Evolutionary conservation across 1,284 basidiomycete species (phyloP), one percentile per base, ranked within the genome.

Genomic region (Melampsora abietis-canadensis): DNA sequence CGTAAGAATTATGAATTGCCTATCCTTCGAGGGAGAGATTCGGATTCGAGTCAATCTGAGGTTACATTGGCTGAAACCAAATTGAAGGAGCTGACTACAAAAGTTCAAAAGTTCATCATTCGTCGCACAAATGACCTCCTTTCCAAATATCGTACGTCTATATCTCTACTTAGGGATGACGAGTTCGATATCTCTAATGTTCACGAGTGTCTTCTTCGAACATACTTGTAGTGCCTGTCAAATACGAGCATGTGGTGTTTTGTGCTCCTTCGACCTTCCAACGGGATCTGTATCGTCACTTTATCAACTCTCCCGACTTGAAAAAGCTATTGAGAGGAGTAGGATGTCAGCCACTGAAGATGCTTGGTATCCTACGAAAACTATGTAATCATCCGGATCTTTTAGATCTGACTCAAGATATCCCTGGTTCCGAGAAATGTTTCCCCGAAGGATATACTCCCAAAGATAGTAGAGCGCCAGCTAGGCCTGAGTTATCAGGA

Each of bases 191-290:
- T 34, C 64, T 59, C 17, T n/a, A 21, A 48, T 19, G 68, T 27
- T 46, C 40, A 47, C 8, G 21, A 63, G 37, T n/a, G 24, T 48
- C 31, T 12, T 59, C 19, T 61, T 57, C 12, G 37, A 12, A 40
- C 12, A 40, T 12, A 40, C 37, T 51, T 21, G 8, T 78, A 96
- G 94, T 99, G 59, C 95, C 95, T 3, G 92, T 98, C 84, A 99
- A 99, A 82, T 97, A 98, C 84, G 95, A 98, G 83, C 94, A 98
- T 77, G 96, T 98, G 78, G 96, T 99, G 0, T 99, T 98, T 83
- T 98, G 95, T 82, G 86, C 88, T 63, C 87, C 94, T 17, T 94
- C 93, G 1, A 85, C 89, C 2, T 90, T 98, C 80, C 95, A 99
- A 80, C 84, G 94, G 5, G 86, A 90, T 1, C 85, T 99, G 3